A percentile compares a stretch with the other conserved stretches of the same genome.
These are phyloP conservation scores for Agaricus blazei DNA, from an alignment of 768 basidiomycete genomes.

Conservation along the genomic window DNA sequence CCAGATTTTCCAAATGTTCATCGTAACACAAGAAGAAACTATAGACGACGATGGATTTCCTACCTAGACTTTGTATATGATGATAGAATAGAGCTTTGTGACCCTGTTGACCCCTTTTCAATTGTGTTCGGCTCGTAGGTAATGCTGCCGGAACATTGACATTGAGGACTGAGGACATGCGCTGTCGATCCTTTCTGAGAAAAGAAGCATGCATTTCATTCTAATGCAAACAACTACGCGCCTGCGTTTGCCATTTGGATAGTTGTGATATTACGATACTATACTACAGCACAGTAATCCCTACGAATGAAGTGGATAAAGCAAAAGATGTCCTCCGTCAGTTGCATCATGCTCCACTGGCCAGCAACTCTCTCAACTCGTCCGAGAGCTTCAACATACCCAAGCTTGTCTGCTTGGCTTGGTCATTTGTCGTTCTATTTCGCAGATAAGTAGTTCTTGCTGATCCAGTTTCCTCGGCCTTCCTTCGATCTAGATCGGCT, in stretches of 20 bases:
- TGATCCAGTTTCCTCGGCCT: slow-evolving; percentile 46
- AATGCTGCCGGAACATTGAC: too few relatives aligned
- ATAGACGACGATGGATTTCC: background rate
- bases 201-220: too few relatives aligned
- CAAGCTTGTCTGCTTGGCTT: slow-evolving; percentile 24
- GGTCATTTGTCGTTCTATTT: slow-evolving; percentile 10
- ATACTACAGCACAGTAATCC: too few relatives aligned
- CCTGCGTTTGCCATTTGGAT: too few relatives aligned
- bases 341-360: slow-evolving; percentile 17
- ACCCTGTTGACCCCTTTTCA: slow-evolving; percentile 22
- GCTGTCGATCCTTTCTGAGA: too few relatives aligned
- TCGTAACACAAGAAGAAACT: background rate
- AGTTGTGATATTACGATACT: too few relatives aligned
- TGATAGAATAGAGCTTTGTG: slow-evolving; percentile 14
- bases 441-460: slow-evolving; percentile 26
- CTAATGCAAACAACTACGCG: too few relatives aligned
- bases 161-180: too few relatives aligned
- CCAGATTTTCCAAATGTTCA: background rate
- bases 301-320: background rate
- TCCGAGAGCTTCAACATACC: slow-evolving; percentile 51
- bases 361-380: slow-evolving; percentile 55
- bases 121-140: slow-evolving; percentile 15
- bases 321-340: slow-evolving; percentile 22
- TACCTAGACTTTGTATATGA: background rate
- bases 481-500: slow-evolving; percentile 81